Evolutionary conservation across 1,284 basidiomycete species (phyloP).

Genomic region (Chondrostereum purpureum): DNA sequence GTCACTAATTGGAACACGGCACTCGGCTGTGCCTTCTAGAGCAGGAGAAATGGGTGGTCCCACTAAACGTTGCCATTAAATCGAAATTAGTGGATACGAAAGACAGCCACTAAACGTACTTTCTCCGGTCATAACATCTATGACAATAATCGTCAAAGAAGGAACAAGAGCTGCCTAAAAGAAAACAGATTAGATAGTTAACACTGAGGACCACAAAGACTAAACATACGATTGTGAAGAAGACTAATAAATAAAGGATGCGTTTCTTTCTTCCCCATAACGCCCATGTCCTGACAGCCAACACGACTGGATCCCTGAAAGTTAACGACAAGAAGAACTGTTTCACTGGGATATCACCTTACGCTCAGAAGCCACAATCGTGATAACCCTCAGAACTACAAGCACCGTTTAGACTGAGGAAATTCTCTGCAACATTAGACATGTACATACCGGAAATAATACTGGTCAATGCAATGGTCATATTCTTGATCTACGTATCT

Average conservation of each 20-base stretch:
- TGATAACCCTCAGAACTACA: constrained; percentile 13
- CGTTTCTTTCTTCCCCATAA: constrained; percentile 13
- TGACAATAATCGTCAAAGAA: background rate
- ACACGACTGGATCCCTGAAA: constrained; percentile 5
- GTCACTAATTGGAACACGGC: constrained; percentile 5
- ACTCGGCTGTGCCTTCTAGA: constrained; percentile 2
- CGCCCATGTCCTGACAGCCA: constrained; percentile 16
- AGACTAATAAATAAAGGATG: constrained; percentile 8
- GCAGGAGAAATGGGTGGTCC: background rate
- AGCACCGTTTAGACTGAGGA: background rate
- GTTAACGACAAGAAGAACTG: too few species aligned
- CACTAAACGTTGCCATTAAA: background rate
- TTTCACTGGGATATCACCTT: too few species aligned
- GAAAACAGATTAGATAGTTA: background rate
- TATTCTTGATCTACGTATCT: background rate
- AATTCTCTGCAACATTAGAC: background rate
- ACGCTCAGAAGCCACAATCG: constrained; percentile 19
- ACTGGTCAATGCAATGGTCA: constrained; percentile 2
- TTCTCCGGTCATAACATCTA: constrained; percentile 1
- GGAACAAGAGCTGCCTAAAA: constrained; percentile 1
- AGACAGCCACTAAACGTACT: background rate
- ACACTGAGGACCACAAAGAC: background rate
- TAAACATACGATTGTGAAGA: constrained; percentile 11
- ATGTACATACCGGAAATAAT: constrained; percentile 14
- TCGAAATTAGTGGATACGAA: background rate